phyloP scores from a whole-genome alignment of 139 green algal genomes.

The Coelastrella sp. region DNA sequence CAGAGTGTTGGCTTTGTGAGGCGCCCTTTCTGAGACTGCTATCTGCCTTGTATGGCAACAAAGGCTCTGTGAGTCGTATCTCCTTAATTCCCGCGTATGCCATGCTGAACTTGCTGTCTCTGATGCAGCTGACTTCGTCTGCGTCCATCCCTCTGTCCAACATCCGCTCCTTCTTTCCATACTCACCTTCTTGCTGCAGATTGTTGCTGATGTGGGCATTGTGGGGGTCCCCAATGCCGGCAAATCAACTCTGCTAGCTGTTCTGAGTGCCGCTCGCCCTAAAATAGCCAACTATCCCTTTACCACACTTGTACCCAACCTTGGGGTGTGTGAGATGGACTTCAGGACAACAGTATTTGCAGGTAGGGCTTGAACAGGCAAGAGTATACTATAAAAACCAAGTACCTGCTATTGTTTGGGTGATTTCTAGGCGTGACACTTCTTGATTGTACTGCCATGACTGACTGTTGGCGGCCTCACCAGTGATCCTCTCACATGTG shows the following conservation, averaged over 20 bases:
- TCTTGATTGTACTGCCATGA: background rate
- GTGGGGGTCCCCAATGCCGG: slow-evolving; percentile 95
- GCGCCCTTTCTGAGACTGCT: too few species aligned
- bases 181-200: slow-evolving; percentile 42
- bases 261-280: slow-evolving; percentile 84
- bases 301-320: slow-evolving; percentile 98
- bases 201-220: slow-evolving; percentile 97
- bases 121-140: too few species aligned
- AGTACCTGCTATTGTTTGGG: background rate
- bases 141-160: too few species aligned
- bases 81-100: background rate
- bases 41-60: too few species aligned
- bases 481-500: too few species aligned
- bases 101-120: background rate
- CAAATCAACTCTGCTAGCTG: slow-evolving; percentile 93
- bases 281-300: slow-evolving; percentile 99
- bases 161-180: background rate
- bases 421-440: background rate
- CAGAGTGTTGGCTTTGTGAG: too few species aligned
- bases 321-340: slow-evolving; percentile 94
- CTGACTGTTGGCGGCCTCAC: too few species aligned
- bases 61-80: too few species aligned
- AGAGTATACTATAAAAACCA: background rate
- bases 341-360: slow-evolving; percentile 78
- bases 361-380: slow-evolving; percentile 33